These are phyloP conservation scores for Paramecium pentaurelia DNA, from an alignment of 73 alveolate genomes.

Conservation along the genomic window DNA sequence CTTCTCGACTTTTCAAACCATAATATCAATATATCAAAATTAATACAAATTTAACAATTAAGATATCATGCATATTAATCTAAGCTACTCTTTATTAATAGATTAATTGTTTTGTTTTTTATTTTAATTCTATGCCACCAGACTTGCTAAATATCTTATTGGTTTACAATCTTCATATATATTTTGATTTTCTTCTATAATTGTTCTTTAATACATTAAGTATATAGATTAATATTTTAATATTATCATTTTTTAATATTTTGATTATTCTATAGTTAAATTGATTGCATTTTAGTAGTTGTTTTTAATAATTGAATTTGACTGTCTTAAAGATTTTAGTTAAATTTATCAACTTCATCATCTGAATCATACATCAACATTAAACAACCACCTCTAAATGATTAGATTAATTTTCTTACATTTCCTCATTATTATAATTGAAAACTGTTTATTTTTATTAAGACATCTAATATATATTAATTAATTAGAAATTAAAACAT, in stretches of 20 bases:
- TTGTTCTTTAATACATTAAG: neutral
- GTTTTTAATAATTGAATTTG: neutral
- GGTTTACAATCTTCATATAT: neutral
- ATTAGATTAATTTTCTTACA: neutral
- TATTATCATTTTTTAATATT: neutral
- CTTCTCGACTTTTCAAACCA: neutral
- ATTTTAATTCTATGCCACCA: neutral
- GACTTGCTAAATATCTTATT: neutral
- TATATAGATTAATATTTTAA: neutral
- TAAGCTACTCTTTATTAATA: neutral
- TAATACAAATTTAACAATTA: neutral
- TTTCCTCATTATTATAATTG: neutral
- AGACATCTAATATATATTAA: neutral
- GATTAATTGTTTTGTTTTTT: neutral
- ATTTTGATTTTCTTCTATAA: neutral
- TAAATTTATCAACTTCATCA: constrained; percentile 20
- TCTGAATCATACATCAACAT: constrained; percentile 43
- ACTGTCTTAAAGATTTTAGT: neutral
- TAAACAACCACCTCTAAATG: neutral
- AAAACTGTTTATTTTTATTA: neutral
- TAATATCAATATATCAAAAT: neutral
- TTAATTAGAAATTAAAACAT: neutral
- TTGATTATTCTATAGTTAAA: neutral
- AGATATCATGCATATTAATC: neutral
- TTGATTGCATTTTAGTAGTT: neutral